Conservation (phyloP, 2,329 filamentous ascomycete genomes). For the Aspergillus fumigatiaffinis region DNA sequence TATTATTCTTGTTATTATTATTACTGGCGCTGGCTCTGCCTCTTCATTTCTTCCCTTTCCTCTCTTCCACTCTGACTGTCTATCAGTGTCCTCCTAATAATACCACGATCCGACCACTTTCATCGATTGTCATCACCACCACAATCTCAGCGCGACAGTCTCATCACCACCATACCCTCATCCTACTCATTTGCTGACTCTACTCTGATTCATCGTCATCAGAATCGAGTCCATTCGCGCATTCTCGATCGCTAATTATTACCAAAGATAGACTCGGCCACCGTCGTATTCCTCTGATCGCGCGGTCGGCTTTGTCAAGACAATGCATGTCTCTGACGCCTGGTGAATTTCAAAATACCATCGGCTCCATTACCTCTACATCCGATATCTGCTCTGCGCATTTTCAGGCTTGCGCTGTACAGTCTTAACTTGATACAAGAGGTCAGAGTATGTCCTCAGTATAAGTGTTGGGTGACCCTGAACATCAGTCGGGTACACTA, state of each 20-base stretch:
- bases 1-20: slow-evolving; percentile 1
- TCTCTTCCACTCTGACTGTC: not conserved
- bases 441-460: not conserved
- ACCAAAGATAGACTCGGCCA: not conserved
- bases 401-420: not conserved
- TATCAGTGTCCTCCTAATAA: not conserved
- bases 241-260: not conserved
- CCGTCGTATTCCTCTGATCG: not conserved
- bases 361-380: not conserved
- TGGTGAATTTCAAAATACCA: not conserved
- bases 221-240: not conserved
- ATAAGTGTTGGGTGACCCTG: not conserved
- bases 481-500: not conserved
- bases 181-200: not conserved
- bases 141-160: not conserved
- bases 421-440: not conserved
- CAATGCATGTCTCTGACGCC: not conserved
- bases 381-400: not conserved
- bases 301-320: not conserved
- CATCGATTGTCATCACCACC: not conserved
- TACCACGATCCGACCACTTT: not conserved
- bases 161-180: too few relatives aligned
- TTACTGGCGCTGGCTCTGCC: not conserved
- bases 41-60: slow-evolving; percentile 1
- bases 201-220: too few relatives aligned